These are phyloP conservation scores for Excoecaria cochinchinensis DNA, from an alignment of 345 rosid genomes.

Conservation along the genomic window DNA sequence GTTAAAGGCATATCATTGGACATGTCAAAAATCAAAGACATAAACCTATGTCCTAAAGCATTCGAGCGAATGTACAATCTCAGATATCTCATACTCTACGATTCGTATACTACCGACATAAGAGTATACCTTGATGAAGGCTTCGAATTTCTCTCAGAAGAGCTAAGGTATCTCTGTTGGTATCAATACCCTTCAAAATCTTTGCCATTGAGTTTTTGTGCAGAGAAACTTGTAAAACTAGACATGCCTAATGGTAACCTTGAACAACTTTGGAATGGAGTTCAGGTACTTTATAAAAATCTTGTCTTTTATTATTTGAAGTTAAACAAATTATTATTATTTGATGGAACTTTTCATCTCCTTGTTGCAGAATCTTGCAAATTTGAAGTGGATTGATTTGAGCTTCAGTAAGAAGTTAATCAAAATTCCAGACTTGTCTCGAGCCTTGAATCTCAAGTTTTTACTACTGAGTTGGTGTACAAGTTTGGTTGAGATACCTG, in stretches of 20 bases:
- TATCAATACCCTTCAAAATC: not conserved
- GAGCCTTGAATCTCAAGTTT: not conserved
- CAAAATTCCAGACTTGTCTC: not conserved
- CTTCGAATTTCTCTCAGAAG: not conserved
- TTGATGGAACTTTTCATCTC: no score
- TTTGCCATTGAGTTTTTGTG: not conserved
- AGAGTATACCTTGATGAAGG: not conserved
- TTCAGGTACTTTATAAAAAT: not conserved
- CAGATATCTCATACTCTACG: not conserved
- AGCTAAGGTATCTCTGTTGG: slow-evolving; percentile 7
- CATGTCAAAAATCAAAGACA: not conserved
- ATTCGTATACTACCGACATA: not conserved
- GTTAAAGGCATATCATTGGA: not conserved
- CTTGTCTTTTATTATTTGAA: not conserved
- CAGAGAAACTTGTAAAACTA: slow-evolving; percentile 8
- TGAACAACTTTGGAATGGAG: not conserved
- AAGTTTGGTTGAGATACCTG: slow-evolving; percentile 7
- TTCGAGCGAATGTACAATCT: not conserved
- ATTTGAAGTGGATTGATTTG: no score
- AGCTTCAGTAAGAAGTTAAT: no score
- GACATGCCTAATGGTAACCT: not conserved
- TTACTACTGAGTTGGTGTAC: not conserved
- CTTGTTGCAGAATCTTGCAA: no score
- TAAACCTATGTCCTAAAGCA: not conserved
- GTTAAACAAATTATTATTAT: no score